Evolutionary conservation across 2,329 filamentous ascomycete genomes (phyloP).

Genomic region (Claviceps purpurea): DNA sequence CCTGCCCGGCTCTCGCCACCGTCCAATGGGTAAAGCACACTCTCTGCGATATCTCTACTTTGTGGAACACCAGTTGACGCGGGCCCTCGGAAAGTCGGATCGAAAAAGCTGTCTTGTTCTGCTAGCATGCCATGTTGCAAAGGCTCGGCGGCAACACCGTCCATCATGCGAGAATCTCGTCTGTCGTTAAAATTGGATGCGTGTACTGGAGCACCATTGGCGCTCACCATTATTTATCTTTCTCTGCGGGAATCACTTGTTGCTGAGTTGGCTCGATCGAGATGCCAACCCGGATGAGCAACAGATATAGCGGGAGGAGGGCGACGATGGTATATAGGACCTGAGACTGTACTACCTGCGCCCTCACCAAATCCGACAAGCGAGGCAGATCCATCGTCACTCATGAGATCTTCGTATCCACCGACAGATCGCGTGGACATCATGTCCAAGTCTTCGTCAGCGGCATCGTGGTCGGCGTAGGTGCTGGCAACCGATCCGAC

Average conservation of each 20-base stretch:
- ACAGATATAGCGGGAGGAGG: constrained; percentile 27
- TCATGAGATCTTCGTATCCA: constrained; percentile 58
- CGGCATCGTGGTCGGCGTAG: constrained; percentile 28
- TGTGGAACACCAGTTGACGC: constrained; percentile 26
- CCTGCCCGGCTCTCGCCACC: constrained; percentile 30
- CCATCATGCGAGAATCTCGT: constrained; percentile 50
- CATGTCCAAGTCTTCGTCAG: constrained; percentile 40
- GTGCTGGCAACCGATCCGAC: constrained; percentile 46
- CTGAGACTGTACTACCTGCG: constrained; percentile 71
- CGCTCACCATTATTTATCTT: constrained; percentile 18
- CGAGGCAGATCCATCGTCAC: constrained; percentile 70
- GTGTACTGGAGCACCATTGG: constrained; percentile 30
- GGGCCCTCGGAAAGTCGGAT: constrained; percentile 49
- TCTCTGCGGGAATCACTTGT: constrained; percentile 32
- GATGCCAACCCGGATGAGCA: constrained; percentile 25
- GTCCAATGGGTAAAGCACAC: constrained; percentile 46
- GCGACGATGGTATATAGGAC: constrained; percentile 53
- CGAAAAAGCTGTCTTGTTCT: constrained; percentile 44
- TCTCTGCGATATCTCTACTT: constrained; percentile 45
- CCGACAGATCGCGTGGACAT: constrained; percentile 32
- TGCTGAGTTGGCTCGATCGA: constrained; percentile 39
- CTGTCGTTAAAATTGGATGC: constrained; percentile 36
- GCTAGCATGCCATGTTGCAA: constrained; percentile 30
- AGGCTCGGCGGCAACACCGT: constrained; percentile 50
- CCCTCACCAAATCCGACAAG: constrained; percentile 90